These are phyloP conservation scores for Coemansia guatemalensis DNA, from an alignment of 192 early-diverging fungal species.

Conservation along the genomic window DNA sequence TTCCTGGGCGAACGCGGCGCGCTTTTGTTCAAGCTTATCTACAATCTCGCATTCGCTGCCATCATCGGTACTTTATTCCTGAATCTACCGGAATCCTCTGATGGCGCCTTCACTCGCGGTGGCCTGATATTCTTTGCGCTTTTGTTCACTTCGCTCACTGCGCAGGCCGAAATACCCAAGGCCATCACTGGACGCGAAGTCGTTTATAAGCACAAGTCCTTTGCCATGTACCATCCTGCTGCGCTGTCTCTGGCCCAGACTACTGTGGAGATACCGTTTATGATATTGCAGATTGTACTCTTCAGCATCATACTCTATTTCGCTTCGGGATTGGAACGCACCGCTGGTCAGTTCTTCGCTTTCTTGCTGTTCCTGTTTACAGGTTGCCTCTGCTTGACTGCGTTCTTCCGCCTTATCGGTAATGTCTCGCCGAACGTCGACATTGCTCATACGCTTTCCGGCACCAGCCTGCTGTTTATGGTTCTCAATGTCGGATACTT, in stretches of 20 bases:
- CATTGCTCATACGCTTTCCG: conserved; percentile 48
- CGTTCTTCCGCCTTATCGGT: conserved; percentile 59
- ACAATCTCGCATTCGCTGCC: conserved; percentile 62
- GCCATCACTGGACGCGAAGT: conserved; percentile 71
- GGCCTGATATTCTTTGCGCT: conserved; percentile 75
- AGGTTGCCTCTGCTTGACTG: conserved; percentile 60
- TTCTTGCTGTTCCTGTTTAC: conserved; percentile 63
- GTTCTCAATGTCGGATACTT: conserved; percentile 56
- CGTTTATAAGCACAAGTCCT: conserved; percentile 76
- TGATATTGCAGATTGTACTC: conserved; percentile 53
- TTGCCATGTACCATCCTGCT: conserved; percentile 68
- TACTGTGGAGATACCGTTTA: conserved; percentile 59
- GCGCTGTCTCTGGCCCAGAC: conserved; percentile 64
- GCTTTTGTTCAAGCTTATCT: conserved; percentile 60
- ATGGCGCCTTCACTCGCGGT: conserved; percentile 77
- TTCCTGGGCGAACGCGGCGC: conserved; percentile 55
- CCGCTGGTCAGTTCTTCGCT: conserved; percentile 63
- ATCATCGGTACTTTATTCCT: conserved; percentile 74
- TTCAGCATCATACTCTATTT: conserved; percentile 68
- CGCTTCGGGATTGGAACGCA: conserved; percentile 59
- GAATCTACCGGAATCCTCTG: conserved; percentile 54
- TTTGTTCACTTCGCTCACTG: conserved; percentile 67
- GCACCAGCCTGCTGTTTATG: conserved; percentile 42
- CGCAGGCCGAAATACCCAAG: conserved; percentile 67
- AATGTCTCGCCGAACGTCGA: conserved; percentile 47